These are phyloP conservation scores for Salix udensis DNA, from an alignment of 345 rosid species.

Conservation along the genomic window DNA sequence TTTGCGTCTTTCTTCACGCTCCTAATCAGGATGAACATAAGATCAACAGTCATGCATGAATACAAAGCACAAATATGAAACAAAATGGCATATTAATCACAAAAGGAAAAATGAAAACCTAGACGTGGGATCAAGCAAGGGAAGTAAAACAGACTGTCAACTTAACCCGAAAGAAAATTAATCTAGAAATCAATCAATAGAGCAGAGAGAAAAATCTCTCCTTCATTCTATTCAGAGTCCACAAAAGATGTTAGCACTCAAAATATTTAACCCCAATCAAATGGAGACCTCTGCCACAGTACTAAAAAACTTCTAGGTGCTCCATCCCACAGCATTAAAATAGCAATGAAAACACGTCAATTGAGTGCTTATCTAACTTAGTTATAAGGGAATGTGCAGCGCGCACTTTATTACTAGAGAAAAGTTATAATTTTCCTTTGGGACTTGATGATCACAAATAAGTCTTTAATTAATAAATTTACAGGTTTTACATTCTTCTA, in stretches of 20 bases:
- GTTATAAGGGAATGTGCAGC: background rate
- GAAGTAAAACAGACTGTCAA: background rate
- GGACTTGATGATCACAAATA: background rate
- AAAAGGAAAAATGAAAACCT: background rate
- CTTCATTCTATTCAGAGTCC: background rate
- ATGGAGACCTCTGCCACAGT: background rate
- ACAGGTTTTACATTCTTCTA: background rate
- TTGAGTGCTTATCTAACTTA: background rate
- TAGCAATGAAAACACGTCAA: background rate
- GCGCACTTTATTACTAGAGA: background rate
- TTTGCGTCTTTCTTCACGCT: slow-evolving; percentile 91
- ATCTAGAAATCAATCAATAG: no score
- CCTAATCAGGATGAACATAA: slow-evolving; percentile 43
- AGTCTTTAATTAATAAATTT: background rate
- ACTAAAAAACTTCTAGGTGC: background rate
- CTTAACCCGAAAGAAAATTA: background rate
- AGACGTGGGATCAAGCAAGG: background rate
- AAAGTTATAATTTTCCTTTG: background rate
- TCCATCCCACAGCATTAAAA: background rate
- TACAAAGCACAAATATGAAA: background rate
- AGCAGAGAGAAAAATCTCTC: no score
- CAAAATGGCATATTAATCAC: background rate
- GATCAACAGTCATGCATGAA: background rate
- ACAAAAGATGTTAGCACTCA: background rate
- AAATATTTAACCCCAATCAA: background rate